Conservation (phyloP, 2,329 filamentous ascomycete species). For the Xylariaceae sp. region DNA sequence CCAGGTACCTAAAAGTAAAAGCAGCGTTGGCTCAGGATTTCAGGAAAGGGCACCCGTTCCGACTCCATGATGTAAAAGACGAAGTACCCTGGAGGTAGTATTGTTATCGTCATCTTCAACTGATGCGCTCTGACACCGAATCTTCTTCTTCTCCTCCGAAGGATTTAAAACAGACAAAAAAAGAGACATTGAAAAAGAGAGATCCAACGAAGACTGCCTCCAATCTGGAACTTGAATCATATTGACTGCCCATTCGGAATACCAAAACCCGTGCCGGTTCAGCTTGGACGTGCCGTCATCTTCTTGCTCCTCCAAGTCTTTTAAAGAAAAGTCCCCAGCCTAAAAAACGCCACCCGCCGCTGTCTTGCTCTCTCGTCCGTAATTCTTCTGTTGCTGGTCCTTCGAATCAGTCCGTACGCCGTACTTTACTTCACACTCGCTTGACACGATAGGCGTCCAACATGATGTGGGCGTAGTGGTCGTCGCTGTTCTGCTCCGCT, state of each 20-base stretch:
- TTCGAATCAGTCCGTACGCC: constrained; percentile 1
- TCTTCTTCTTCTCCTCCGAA: constrained; percentile 12
- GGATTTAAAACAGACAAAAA: constrained; percentile 10
- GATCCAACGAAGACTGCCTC: too few species aligned
- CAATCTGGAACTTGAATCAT: too few species aligned
- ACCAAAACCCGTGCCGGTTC: not conserved
- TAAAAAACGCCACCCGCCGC: not conserved
- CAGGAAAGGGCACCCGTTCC: too few species aligned
- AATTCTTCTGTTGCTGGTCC: constrained; percentile 2
- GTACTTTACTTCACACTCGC: constrained; percentile 7
- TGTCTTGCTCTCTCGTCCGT: not conserved
- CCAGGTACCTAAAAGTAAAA: too few species aligned
- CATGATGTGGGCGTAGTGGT: constrained; percentile 29
- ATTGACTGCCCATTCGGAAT: not conserved
- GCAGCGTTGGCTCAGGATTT: too few species aligned
- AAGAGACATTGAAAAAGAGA: not conserved
- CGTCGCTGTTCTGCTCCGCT: constrained; percentile 20
- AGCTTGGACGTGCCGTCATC: not conserved
- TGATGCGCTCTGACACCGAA: constrained; percentile 9
- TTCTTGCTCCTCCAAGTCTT: too few species aligned
- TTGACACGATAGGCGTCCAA: constrained; percentile 19
- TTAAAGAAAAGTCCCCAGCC: not conserved
- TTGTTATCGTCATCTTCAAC: constrained; percentile 15
- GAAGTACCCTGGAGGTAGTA: constrained; percentile 3
- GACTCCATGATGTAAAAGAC: constrained; percentile 3